phyloP scores from a whole-genome alignment of 306 rosid genomes.

The Sphenostylis stenocarpa region DNA sequence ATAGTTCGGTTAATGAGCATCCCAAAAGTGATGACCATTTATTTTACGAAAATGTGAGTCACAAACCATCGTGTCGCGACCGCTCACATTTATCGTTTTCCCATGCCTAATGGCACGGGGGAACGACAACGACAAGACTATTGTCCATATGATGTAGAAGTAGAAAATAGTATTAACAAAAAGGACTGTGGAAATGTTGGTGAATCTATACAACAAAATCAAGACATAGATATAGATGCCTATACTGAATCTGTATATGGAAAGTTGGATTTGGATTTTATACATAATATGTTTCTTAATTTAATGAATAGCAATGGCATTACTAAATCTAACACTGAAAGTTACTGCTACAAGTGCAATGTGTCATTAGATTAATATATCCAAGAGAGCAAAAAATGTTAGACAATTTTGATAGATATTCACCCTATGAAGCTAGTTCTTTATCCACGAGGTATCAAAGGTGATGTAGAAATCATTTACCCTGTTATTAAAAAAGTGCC shows the following conservation, averaged over 20 bases:
- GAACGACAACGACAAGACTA: no score
- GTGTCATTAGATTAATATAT: no score
- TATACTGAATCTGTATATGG: slow-evolving; percentile 32
- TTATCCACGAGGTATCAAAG: neutral
- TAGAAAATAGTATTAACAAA: slow-evolving; percentile 58
- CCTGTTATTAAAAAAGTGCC: neutral
- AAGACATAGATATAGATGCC: slow-evolving; percentile 33
- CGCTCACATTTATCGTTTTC: no score
- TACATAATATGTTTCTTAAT: slow-evolving; percentile 53
- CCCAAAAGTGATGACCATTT: no score
- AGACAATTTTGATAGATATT: neutral
- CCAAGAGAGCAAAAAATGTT: neutral
- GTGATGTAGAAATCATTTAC: neutral
- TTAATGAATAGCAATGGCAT: slow-evolving; percentile 44
- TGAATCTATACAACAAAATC: slow-evolving; percentile 35
- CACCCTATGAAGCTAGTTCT: neutral
- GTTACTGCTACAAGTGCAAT: no score
- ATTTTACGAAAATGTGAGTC: no score
- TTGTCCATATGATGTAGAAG: slow-evolving; percentile 42
- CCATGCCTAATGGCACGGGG: no score
- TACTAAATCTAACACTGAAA: slow-evolving; percentile 35
- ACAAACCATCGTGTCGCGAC: no score
- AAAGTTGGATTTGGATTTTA: no score
- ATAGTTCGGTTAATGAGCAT: no score
- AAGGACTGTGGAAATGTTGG: slow-evolving; percentile 33